Evolutionary conservation across 2,329 filamentous ascomycete species (phyloP), one percentile per base, ranked within the genome.

Genomic region (Aspergillus versicolor): DNA sequence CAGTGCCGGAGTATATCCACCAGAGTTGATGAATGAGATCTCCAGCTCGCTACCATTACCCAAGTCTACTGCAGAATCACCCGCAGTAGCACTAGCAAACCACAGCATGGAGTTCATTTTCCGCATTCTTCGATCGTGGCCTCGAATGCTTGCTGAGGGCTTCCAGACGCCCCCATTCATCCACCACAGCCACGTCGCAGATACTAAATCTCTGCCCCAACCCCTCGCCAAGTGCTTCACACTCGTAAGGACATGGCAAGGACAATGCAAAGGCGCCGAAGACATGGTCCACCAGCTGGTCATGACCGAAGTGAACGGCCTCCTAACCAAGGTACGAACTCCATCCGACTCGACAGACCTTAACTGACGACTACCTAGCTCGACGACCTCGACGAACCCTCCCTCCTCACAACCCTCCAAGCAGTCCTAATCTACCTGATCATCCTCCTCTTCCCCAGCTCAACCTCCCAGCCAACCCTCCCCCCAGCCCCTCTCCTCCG

Each of bases 91-190:
- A 17, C 21, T 56, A 4, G 40, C 32, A 13, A 56, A 37, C 38
- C 53, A 56, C 40, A 51, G 46, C 46, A 56, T 56, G 53, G 47
- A 56, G 11, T 37, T 56, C 15, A 51, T 56, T 27, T 56, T 50
- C 27, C 53, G 53, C 1, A 30, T 56, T 7, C 38, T 56, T 5
- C 53, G 46, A 7, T 22, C 53, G 1, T 56, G 53, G 53, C 53
- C 53, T 1, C 27, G 38, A 4, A 56, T 56, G 53, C 38, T 56
- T 5, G 47, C 46, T 9, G 46, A 51, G 2, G 46, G 46, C 4
- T 56, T 56, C 19, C 47, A 56, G 15, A 44, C 38, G 7, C 53
- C 53, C 2, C 47, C 53, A 2, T 7, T 56, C 15, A 38, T 56
- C 4, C 53, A 56, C 21, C 40, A 41, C 24, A 56, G 37, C 6